These are phyloP conservation scores for Neonothopanus nambi DNA, from an alignment of 1,284 basidiomycete species.

Conservation along the genomic window DNA sequence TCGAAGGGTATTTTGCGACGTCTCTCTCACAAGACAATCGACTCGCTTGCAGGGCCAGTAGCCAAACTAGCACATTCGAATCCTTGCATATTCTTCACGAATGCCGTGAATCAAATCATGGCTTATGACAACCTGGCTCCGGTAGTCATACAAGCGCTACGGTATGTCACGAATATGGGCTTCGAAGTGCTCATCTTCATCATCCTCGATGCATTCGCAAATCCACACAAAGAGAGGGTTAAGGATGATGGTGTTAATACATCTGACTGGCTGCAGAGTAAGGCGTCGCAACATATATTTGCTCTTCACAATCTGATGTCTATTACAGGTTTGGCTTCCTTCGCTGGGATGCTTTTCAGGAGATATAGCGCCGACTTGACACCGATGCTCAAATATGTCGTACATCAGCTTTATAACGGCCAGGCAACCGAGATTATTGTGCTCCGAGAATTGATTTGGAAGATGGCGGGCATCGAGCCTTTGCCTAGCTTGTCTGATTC, in stretches of 20 bases:
- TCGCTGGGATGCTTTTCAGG: constrained; percentile 90
- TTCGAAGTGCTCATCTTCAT: constrained; percentile 93
- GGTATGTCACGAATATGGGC: constrained; percentile 89
- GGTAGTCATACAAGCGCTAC: constrained; percentile 88
- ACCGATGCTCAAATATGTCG: constrained; percentile 87
- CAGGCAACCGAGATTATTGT: constrained; percentile 91
- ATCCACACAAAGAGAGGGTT: constrained; percentile 81
- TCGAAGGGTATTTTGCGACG: constrained; percentile 81
- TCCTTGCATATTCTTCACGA: constrained; percentile 89
- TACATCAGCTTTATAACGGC: constrained; percentile 84
- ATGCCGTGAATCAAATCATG: constrained; percentile 93
- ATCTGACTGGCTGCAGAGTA: constrained; percentile 93
- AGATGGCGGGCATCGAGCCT: constrained; percentile 94
- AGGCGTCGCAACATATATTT: constrained; percentile 30
- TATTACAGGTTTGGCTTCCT: constrained; percentile 80
- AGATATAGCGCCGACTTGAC: constrained; percentile 85
- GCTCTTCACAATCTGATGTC: constrained; percentile 17
- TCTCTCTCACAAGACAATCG: constrained; percentile 80
- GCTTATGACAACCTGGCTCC: constrained; percentile 94
- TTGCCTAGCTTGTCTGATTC: constrained; percentile 86
- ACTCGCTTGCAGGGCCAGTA: constrained; percentile 82
- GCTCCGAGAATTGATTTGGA: constrained; percentile 88
- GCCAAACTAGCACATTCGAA: constrained; percentile 95
- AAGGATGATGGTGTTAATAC: constrained; percentile 94
- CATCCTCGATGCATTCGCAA: constrained; percentile 86